Evolutionary conservation across 208 protist genomes (phyloP), one percentile per base, ranked within the genome.

Genomic region (Leishmania braziliensis): DNA sequence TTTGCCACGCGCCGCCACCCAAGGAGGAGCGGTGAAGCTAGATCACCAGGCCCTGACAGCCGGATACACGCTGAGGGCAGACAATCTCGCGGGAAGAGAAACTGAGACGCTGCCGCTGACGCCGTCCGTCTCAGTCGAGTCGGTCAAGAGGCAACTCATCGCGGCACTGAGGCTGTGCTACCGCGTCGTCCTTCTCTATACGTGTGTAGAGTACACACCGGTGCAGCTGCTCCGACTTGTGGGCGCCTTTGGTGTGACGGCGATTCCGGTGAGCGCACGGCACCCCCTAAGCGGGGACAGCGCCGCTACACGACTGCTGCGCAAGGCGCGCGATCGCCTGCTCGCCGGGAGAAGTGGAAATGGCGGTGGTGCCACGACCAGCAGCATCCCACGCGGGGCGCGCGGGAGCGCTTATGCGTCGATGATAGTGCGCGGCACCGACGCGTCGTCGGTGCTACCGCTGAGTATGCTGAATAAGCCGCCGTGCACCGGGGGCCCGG

Each of bases 211-310:
- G 63, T 63, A 86, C 75, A 77, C 82, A 39, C 82, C 82, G 12
- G 72, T 79, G 68, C 82, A 82, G 78, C 72, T 86, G 12, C 77
- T 80, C 48, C 82, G 74, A 14, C 82, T 86, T 9, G 63, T 86
- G 72, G 78, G 72, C 48, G 78, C 58, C 18, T 86, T 79, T 58
- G 80, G 77, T 16, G 56, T 58, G 16, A 66, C 51, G 14, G 56
- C 56, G 6, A 63, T 86, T 2, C 82, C 82, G 23, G 56, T 86
- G 39, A 80, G 77, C 18, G 78, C 78, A 20, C 77, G 66, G 0
- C 82, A 86, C 58, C 82, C 82, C 5, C 75, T 76, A 43, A 86
- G 82, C n/a, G 78, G 82, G 2, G 82, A 86, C 78, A 82, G 77
- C 43, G 66, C 82, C 0, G 74, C 75, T 18, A 82, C 78, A 58